Conservation (phyloP, 305 asterid species). For the Solanum chacoense region DNA sequence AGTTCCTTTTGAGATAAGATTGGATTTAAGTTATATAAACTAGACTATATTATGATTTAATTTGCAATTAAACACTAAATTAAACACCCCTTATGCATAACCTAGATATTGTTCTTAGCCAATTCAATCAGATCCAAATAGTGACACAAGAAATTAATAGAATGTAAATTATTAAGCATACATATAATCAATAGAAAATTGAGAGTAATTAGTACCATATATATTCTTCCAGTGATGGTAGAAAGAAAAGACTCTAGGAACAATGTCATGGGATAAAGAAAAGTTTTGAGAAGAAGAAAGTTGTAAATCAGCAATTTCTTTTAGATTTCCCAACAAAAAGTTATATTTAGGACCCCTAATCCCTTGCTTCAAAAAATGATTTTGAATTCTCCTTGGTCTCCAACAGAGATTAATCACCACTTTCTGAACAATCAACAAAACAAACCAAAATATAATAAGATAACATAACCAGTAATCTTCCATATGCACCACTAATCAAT, state of each 20-base stretch:
- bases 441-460: constrained; percentile 31
- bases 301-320: constrained; percentile 55
- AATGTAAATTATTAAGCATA: not conserved
- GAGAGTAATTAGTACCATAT: constrained; percentile 35
- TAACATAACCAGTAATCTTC: constrained; percentile 30
- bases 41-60: not conserved
- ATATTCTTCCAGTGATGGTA: constrained; percentile 85
- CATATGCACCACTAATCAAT: constrained; percentile 11
- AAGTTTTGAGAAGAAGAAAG: constrained; percentile 44
- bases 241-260: constrained; percentile 77
- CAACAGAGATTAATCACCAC: constrained; percentile 48
- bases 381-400: constrained; percentile 53
- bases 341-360: constrained; percentile 66
- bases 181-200: not conserved
- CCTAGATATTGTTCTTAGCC: not conserved
- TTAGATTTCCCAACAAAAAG: constrained; percentile 63
- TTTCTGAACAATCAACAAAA: constrained; percentile 22
- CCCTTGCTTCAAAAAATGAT: constrained; percentile 61
- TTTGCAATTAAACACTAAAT: not conserved
- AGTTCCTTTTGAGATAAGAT: not conserved
- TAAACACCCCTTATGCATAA: not conserved
- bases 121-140: not conserved
- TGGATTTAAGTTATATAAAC: not conserved
- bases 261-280: constrained; percentile 72
- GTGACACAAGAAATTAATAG: not conserved